phyloP scores from a whole-genome alignment of 352 stramenopile genomes.

The Labyrinthula sp. region DNA sequence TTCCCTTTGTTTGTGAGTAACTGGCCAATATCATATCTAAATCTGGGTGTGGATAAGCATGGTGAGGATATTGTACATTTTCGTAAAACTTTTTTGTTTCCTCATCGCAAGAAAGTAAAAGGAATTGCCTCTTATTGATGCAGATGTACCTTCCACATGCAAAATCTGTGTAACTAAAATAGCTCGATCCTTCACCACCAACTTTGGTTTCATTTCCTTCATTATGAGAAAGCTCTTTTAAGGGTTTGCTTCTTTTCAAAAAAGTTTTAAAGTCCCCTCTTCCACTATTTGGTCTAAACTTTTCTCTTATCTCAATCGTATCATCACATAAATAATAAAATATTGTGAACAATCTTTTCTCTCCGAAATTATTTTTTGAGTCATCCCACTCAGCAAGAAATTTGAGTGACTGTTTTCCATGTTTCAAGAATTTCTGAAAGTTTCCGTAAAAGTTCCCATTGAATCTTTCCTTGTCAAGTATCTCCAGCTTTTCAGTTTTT shows the following conservation, averaged over 20 bases:
- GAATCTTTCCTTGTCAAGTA: conserved; percentile 42
- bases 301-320: conserved; percentile 61
- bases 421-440: conserved; percentile 49
- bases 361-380: conserved; percentile 48
- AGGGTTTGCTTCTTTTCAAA: conserved; percentile 42
- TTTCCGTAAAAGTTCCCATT: conserved; percentile 49
- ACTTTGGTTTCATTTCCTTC: conserved; percentile 49
- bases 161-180: conserved; percentile 48
- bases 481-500: too few relatives aligned
- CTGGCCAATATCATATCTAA: too few relatives aligned
- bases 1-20: too few relatives aligned
- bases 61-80: conserved; percentile 2
- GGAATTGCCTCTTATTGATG: conserved; percentile 22
- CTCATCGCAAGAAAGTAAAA: conserved; percentile 30
- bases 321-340: conserved; percentile 63
- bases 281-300: conserved; percentile 50
- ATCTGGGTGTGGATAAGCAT: too few relatives aligned
- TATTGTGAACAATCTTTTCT: conserved; percentile 50
- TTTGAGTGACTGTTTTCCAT: conserved; percentile 55
- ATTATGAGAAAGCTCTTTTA: conserved; percentile 47
- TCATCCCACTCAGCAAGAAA: conserved; percentile 62
- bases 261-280: conserved; percentile 52
- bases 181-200: conserved; percentile 42
- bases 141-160: conserved; percentile 6
- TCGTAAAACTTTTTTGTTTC: conserved; percentile 23